These are phyloP conservation scores for Neurospora africana DNA, from an alignment of 495 filamentous ascomycete species.

Conservation along the genomic window DNA sequence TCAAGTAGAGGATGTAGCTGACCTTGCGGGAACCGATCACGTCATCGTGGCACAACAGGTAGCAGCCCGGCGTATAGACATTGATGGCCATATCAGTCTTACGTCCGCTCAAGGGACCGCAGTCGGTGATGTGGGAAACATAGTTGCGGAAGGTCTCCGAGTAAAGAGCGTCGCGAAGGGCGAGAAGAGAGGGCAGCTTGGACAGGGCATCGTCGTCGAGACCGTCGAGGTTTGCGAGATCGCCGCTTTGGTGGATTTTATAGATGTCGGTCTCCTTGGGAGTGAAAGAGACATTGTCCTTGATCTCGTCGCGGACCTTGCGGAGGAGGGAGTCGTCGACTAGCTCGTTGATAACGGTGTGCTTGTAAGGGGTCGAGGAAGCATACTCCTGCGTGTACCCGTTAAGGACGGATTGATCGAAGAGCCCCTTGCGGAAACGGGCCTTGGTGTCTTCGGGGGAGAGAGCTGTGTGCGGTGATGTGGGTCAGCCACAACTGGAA, in stretches of 20 bases:
- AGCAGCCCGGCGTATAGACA: constrained; percentile 91
- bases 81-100: constrained; percentile 99
- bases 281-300: constrained; percentile 81
- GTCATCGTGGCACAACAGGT: constrained; percentile 94
- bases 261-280: constrained; percentile 99
- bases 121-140: constrained; percentile 70
- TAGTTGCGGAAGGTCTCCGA: constrained; percentile 81
- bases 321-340: constrained; percentile 73
- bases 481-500: constrained; percentile 10
- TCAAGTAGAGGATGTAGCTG: constrained; percentile 94
- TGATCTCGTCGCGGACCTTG: constrained; percentile 79
- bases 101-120: constrained; percentile 75
- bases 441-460: constrained; percentile 34
- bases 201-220: constrained; percentile 72
- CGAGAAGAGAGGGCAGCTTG: constrained; percentile 73
- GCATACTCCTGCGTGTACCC: constrained; percentile 63
- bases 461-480: constrained; percentile 25
- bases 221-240: constrained; percentile 92
- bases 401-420: constrained; percentile 54
- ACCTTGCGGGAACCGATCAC: constrained; percentile 90
- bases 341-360: constrained; percentile 74
- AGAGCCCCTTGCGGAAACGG: constrained; percentile 66
- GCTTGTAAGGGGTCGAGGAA: constrained; percentile 72
- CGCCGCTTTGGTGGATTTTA: constrained; percentile 97
- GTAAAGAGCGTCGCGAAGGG: constrained; percentile 87